phyloP scores from a whole-genome alignment of 2,329 filamentous ascomycete species.

The Neurospora crassa region DNA sequence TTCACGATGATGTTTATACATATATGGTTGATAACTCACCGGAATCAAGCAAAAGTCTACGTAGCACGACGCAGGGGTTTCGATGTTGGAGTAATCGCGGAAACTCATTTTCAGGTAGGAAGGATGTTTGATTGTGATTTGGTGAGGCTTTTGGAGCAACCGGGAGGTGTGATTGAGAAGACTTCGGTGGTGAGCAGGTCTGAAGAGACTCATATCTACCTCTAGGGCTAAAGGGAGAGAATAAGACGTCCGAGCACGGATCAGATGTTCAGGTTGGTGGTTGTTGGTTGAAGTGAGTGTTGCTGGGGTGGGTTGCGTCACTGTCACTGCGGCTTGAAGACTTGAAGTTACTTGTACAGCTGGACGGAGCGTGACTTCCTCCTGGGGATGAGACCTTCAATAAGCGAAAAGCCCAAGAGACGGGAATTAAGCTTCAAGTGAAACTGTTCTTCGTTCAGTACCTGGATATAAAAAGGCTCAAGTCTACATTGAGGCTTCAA shows the following conservation, averaged over 20 bases:
- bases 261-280: neutral
- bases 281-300: neutral
- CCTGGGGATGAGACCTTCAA: neutral
- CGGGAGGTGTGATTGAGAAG: neutral
- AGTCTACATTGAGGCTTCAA: neutral
- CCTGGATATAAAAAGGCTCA: neutral
- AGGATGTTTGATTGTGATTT: neutral
- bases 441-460: neutral
- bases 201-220: neutral
- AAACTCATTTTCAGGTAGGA: neutral
- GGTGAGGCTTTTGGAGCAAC: neutral
- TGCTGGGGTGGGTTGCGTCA: neutral
- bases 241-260: neutral
- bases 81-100: slow-evolving; percentile 36
- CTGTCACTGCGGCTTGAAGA: neutral
- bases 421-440: neutral
- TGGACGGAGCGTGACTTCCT: neutral
- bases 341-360: neutral
- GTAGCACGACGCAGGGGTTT: slow-evolving; percentile 66
- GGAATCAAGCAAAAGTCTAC: slow-evolving; percentile 91
- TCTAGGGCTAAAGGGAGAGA: neutral
- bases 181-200: neutral
- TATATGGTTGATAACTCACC: slow-evolving; percentile 33
- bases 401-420: neutral
- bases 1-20: neutral